Percentiles rank a stretch among this genome's conserved stretches.
These are phyloP conservation scores for Skeletonema potamos DNA, from an alignment of 108 stramenopile species.

Conservation along the genomic window DNA sequence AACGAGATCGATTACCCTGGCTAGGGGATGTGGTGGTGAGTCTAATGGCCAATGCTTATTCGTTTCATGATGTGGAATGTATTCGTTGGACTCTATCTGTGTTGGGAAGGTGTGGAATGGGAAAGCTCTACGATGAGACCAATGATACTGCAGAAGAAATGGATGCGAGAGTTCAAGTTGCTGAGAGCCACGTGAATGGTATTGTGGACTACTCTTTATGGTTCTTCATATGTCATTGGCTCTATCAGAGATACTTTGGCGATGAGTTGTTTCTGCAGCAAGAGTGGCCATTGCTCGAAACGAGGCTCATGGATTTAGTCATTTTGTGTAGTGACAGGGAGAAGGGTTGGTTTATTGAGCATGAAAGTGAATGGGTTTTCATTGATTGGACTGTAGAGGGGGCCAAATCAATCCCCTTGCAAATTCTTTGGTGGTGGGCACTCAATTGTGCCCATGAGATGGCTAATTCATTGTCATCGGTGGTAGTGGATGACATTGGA, in stretches of 20 bases:
- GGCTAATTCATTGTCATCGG: slow-evolving; percentile 6
- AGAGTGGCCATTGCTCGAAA: slow-evolving; percentile 31
- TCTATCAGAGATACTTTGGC: slow-evolving; percentile 43
- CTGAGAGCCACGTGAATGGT: slow-evolving; percentile 40
- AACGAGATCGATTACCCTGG: slow-evolving; percentile 50
- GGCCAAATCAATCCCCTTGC: slow-evolving; percentile 26
- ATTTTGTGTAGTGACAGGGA: slow-evolving; percentile 16
- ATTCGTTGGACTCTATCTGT: slow-evolving; percentile 35
- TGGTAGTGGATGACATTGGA: neutral
- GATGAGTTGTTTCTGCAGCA: slow-evolving; percentile 27
- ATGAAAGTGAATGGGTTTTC: slow-evolving; percentile 37
- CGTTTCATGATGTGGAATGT: slow-evolving; percentile 17
- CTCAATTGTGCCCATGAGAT: slow-evolving; percentile 20
- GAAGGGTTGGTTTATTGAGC: slow-evolving; percentile 17
- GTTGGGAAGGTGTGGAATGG: slow-evolving; percentile 41
- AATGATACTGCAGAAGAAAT: neutral
- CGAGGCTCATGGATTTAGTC: slow-evolving; percentile 17
- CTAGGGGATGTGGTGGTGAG: slow-evolving; percentile 45
- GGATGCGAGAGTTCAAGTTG: neutral
- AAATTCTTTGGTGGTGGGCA: slow-evolving; percentile 51
- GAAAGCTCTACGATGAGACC: neutral
- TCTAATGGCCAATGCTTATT: slow-evolving; percentile 27
- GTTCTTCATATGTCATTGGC: slow-evolving; percentile 38
- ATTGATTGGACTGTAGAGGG: slow-evolving; percentile 43
- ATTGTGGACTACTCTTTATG: slow-evolving; percentile 46